A percentile compares a stretch with the other conserved stretches of the same genome.
Evolutionary conservation across 108 stramenopile genomes (phyloP).

Genomic region (Nitzschia putrida): DNA sequence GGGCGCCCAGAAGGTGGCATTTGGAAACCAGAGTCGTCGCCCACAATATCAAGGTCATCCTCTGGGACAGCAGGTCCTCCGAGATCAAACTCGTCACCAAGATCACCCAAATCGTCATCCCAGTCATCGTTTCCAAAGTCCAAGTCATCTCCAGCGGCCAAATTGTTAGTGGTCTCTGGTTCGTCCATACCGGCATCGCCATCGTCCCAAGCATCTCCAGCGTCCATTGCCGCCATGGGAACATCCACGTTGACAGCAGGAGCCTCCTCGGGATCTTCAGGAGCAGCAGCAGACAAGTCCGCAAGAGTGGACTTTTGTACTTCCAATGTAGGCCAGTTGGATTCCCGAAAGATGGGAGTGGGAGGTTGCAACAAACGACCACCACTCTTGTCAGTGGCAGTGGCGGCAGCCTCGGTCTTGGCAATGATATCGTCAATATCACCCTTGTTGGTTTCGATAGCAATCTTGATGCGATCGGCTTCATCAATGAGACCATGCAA

Average conservation of each 20-base stretch:
- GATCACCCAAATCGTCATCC: constrained; percentile 85
- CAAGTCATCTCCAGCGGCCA: constrained; percentile 63
- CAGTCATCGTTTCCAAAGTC: constrained; percentile 80
- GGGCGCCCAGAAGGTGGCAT: constrained; percentile 91
- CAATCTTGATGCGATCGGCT: constrained; percentile 87
- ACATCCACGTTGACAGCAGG: constrained; percentile 39
- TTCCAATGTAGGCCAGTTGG: constrained; percentile 94
- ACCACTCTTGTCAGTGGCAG: constrained; percentile 40
- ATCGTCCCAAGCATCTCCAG: constrained; percentile 53
- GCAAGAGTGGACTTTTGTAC: constrained; percentile 86
- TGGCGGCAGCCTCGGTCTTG: constrained; percentile 44
- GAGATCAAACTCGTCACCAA: constrained; percentile 69
- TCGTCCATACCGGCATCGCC: constrained; percentile 54
- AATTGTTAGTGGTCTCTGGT: constrained; percentile 25
- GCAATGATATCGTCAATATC: constrained; percentile 77
- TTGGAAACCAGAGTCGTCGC: constrained; percentile 74
- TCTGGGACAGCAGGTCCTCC: constrained; percentile 42
- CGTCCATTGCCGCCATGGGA: constrained; percentile 54
- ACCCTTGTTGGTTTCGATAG: constrained; percentile 86
- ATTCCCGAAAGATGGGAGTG: constrained; percentile 88
- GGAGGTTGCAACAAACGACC: constrained; percentile 93
- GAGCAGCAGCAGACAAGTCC: constrained; percentile 69
- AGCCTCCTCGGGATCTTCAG: constrained; percentile 62
- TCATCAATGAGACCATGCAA: constrained; percentile 92
- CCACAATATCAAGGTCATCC: constrained; percentile 64